Conservation (phyloP, 495 filamentous ascomycete genomes). For the Recurvomyces mirabilis region DNA sequence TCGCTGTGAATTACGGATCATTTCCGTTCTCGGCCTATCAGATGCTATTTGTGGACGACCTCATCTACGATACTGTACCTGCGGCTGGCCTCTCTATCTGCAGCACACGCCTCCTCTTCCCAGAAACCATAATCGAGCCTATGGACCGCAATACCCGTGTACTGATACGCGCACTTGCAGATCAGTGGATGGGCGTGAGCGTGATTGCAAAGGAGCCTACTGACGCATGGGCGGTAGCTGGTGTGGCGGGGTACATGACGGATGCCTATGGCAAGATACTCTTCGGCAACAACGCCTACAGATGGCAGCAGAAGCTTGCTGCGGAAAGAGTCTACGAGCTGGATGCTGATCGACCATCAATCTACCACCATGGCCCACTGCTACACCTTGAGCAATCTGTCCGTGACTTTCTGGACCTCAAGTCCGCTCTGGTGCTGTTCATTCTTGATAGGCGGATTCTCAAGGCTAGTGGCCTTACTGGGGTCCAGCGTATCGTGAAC, state of each 20-base stretch:
- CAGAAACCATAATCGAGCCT: conserved; percentile 67
- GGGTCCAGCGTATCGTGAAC: conserved; percentile 73
- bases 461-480: conserved; percentile 73
- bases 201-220: conserved; percentile 65
- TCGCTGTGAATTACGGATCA: conserved; percentile 69
- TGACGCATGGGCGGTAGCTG: conserved; percentile 89
- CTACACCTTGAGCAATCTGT: conserved; percentile 72
- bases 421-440: conserved; percentile 83
- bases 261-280: conserved; percentile 80
- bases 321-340: conserved; percentile 70
- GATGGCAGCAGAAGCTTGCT: conserved; percentile 78
- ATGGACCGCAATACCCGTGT: conserved; percentile 65
- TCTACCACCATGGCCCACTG: conserved; percentile 66
- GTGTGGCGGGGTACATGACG: conserved; percentile 85
- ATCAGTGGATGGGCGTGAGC: conserved; percentile 85
- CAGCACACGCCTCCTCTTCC: conserved; percentile 74
- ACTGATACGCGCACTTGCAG: conserved; percentile 74
- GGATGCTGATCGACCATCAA: conserved; percentile 71
- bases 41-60: conserved; percentile 86
- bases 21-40: conserved; percentile 85
- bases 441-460: conserved; percentile 83
- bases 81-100: conserved; percentile 79
- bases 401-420: conserved; percentile 79
- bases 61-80: conserved; percentile 56
- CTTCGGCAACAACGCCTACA: conserved; percentile 87